Evolutionary conservation across 495 filamentous ascomycete genomes (phyloP).

Genomic region (Penicillium paradoxum): DNA sequence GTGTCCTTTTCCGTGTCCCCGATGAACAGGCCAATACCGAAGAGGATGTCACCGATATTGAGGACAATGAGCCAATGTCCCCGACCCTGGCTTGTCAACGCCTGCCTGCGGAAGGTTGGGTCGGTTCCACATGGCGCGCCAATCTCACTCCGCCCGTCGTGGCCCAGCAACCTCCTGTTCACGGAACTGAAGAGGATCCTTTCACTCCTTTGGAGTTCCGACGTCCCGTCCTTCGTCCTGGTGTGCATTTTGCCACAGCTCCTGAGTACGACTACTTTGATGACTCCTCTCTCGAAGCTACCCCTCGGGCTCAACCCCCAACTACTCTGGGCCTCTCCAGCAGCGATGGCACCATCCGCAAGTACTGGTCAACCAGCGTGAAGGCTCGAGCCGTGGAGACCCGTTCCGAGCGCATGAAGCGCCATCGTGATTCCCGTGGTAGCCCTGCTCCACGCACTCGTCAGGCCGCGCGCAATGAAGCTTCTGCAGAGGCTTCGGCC

Average conservation of each 20-base stretch:
- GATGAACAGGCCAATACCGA: slow-evolving; percentile 37
- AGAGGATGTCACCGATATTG: slow-evolving; percentile 52
- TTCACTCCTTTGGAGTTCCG: too few relatives aligned
- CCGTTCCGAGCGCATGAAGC: slow-evolving; percentile 1
- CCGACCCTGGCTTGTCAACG: neutral
- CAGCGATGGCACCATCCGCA: neutral
- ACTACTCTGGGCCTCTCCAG: neutral
- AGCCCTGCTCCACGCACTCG: slow-evolving; percentile 2
- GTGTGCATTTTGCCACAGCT: too few relatives aligned
- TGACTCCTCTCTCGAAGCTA: too few relatives aligned
- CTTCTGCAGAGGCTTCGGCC: neutral
- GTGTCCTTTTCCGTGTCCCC: slow-evolving; percentile 68
- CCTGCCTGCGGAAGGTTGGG: too few relatives aligned
- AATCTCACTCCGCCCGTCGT: too few relatives aligned
- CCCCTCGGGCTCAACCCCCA: slow-evolving; percentile 29
- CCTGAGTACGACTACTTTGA: too few relatives aligned
- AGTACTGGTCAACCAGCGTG: neutral
- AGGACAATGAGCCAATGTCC: slow-evolving; percentile 45
- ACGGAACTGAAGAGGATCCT: too few relatives aligned
- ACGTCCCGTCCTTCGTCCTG: too few relatives aligned
- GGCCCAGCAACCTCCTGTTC: too few relatives aligned
- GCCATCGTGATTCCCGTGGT: neutral
- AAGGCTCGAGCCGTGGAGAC: neutral
- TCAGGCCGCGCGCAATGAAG: neutral
- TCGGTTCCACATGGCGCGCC: too few relatives aligned